Evolutionary conservation across 2,329 filamentous ascomycete genomes (phyloP), one percentile per base, ranked within the genome.

Genomic region (Aphanoascus verrucosus): DNA sequence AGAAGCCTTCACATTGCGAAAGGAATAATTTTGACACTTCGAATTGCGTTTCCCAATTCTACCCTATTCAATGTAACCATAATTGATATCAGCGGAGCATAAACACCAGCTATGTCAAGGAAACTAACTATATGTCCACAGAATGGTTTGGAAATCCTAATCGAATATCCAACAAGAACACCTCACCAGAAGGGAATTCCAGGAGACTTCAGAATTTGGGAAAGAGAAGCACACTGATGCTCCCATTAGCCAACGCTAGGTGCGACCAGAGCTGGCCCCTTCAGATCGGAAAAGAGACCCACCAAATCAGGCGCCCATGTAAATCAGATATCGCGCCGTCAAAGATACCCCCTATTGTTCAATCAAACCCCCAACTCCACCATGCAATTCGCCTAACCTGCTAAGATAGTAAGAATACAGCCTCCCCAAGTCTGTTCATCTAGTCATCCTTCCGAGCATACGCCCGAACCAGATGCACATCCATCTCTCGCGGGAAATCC

Each of bases 401-500:
- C 31, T 32, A 47, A 45, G 14, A 19, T 34, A 5, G 23, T 23
- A 47, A 34, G 23, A 47, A 11, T 47, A 34, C 14, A 34, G 23
- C 17, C 32, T 5, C 12, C 15, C 44, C 31, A 15, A 32, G n/a
- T 35, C 20, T 8, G 32, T 32, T 14, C 32, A 5, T 40, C 42
- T 45, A 55, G 12, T 51, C 47, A 38, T 53, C 49, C 37, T 58
- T 56, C 32, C 56, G 56, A 40, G 58, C 56, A 47, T 55, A 50
- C 48, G 66, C 57, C 5, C 71, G 69, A 48, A 71, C 69, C 49
- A 71, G 58, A 59, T 74, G 71, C 47, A 74, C 63, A 44, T 71
- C 70, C 62, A 73, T 66, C 9, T 68, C 64, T 6, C 65, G 60
- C 0, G 71, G 69, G 61, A 73, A 74, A 54, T 74, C 71, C 0